These are phyloP conservation scores for Camelina hispida DNA, from an alignment of 345 rosid species.

Conservation along the genomic window DNA sequence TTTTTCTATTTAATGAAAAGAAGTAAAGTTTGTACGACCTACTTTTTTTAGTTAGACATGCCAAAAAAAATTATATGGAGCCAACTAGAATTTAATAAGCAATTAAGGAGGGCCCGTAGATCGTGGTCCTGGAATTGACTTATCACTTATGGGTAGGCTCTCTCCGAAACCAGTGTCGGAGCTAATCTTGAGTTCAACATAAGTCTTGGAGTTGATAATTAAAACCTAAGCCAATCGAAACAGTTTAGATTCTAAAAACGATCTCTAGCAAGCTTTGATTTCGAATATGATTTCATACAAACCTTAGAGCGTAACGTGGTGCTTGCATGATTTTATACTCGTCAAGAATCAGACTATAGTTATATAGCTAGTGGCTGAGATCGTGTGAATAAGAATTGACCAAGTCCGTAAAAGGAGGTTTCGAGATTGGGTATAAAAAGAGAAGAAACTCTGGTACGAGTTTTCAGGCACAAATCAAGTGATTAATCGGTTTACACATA, in stretches of 20 bases:
- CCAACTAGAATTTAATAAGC: constrained; percentile 13
- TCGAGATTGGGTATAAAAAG: background rate
- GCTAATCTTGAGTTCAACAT: constrained; percentile 7
- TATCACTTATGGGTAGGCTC: background rate
- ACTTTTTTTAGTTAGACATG: constrained; percentile 2
- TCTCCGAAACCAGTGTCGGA: background rate
- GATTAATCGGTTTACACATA: background rate
- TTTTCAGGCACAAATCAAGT: background rate
- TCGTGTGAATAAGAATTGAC: background rate
- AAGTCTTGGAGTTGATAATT: background rate
- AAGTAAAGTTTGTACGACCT: background rate
- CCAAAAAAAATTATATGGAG: background rate
- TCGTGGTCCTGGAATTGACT: constrained; percentile 1
- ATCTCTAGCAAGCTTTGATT: background rate
- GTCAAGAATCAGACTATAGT: background rate
- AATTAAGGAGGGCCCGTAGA: background rate
- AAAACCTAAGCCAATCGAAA: background rate
- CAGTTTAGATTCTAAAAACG: background rate
- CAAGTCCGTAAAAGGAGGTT: background rate
- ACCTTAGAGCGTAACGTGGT: background rate
- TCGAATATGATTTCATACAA: background rate
- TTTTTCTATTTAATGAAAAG: background rate
- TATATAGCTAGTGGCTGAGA: background rate
- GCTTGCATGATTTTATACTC: background rate
- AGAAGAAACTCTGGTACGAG: background rate